phyloP scores from a whole-genome alignment of 75 land plant species.

The Pseudotsuga menziesii region DNA sequence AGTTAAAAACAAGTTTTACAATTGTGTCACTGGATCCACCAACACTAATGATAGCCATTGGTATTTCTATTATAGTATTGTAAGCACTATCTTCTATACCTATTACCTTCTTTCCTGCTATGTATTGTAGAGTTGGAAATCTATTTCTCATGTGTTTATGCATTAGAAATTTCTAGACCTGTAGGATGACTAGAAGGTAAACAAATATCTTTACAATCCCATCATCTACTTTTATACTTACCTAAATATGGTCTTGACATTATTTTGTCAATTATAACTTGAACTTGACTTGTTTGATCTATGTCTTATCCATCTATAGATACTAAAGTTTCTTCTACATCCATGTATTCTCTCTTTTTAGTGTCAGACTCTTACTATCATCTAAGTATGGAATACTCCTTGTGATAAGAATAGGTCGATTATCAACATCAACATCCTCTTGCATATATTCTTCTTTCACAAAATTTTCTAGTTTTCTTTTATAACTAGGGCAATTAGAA shows the following conservation, averaged over 20 bases:
- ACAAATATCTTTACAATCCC: background rate
- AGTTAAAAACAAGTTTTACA: constrained; percentile 61
- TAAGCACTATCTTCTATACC: background rate
- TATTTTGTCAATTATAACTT: background rate
- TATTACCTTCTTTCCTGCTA: background rate
- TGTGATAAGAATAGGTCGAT: background rate
- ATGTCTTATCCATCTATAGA: background rate
- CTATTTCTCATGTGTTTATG: background rate
- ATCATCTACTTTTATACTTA: background rate
- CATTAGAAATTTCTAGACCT: background rate
- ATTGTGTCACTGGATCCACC: constrained; percentile 8
- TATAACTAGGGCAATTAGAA: no score
- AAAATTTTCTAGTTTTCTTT: no score
- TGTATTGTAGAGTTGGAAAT: background rate
- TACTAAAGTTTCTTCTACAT: background rate
- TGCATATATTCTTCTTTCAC: background rate
- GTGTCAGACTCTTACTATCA: background rate
- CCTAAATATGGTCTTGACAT: background rate
- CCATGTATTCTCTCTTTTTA: background rate
- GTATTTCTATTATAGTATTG: background rate
- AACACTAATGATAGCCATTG: background rate
- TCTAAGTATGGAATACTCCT: background rate
- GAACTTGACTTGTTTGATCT: background rate
- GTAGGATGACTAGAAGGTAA: background rate
- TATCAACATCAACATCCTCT: background rate